A percentile compares a stretch with the other conserved stretches of the same genome.
phyloP scores from a whole-genome alignment of 2,329 filamentous ascomycete species.

The Ceratocystis lukuohia region DNA sequence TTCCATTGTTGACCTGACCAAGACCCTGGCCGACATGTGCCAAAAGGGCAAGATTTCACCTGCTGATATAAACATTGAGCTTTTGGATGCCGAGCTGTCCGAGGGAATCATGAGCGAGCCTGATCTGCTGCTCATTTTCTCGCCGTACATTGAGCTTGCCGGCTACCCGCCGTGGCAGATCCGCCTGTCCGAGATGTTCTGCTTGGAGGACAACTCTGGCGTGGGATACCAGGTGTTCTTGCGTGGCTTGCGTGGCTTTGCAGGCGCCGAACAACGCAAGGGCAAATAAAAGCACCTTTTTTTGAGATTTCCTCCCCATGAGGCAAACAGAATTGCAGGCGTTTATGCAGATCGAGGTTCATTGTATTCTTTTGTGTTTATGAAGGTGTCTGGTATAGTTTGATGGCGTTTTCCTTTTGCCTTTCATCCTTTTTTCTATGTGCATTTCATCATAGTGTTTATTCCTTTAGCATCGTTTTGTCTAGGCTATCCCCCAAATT shows the following conservation, averaged over 20 bases:
- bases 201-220: constrained; percentile 58
- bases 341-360: neutral
- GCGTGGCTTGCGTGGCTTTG: constrained; percentile 68
- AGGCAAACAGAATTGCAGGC: neutral
- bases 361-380: neutral
- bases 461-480: constrained; percentile 8
- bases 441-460: constrained; percentile 5
- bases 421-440: neutral
- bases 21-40: constrained; percentile 88
- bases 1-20: constrained; percentile 88
- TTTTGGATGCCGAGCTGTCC: constrained; percentile 79
- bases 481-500: neutral
- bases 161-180: constrained; percentile 97
- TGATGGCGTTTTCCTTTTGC: constrained; percentile 8
- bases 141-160: constrained; percentile 66
- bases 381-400: constrained; percentile 12
- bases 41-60: constrained; percentile 73
- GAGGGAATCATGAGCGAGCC: constrained; percentile 75
- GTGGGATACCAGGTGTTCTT: constrained; percentile 94
- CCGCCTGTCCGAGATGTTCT: constrained; percentile 85
- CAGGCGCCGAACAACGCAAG: constrained; percentile 76
- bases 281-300: constrained; percentile 39
- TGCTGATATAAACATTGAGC: constrained; percentile 67
- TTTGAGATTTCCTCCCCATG: neutral
- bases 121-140: constrained; percentile 78